Percentiles rank a stretch among this genome's conserved stretches.
These are phyloP conservation scores for Micractinium sp. DNA, from an alignment of 139 green algal genomes.

Conservation along the genomic window DNA sequence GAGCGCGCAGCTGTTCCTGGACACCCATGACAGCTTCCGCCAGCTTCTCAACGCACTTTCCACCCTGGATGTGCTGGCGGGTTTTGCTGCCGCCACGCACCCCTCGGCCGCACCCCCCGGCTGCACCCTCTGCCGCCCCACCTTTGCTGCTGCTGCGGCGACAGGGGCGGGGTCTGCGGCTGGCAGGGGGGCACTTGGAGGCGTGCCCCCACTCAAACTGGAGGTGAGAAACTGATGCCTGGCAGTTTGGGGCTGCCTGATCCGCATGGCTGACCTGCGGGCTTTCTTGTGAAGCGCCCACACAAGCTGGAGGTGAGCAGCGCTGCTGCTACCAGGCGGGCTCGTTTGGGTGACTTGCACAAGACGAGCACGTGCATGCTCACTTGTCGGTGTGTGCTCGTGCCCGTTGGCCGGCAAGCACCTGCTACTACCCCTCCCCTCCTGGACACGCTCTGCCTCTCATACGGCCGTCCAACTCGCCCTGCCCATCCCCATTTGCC, in stretches of 20 bases:
- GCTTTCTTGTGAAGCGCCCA: no score
- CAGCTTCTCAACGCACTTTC: slow-evolving; percentile 36
- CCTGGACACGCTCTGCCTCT: no score
- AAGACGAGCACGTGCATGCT: no score
- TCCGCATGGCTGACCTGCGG: no score
- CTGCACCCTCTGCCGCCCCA: slow-evolving; percentile 65
- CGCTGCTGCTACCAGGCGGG: not conserved
- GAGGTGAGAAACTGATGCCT: not conserved
- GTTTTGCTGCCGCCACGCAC: slow-evolving; percentile 62
- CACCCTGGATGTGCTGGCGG: slow-evolving; percentile 68
- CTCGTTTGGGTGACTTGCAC: no score
- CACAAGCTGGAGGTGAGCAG: not conserved
- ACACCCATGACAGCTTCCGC: slow-evolving; percentile 19
- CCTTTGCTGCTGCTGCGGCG: slow-evolving; percentile 46
- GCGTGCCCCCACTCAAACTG: not conserved
- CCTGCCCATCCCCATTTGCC: no score
- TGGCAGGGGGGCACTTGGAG: not conserved
- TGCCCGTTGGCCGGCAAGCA: no score
- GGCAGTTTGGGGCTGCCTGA: no score
- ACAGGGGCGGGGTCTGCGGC: not conserved
- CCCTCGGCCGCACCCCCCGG: slow-evolving; percentile 27
- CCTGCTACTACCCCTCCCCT: no score
- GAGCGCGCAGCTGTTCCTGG: slow-evolving; percentile 32
- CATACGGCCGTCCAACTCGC: no score
- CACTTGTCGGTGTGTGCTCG: no score